Evolutionary conservation across 352 stramenopile genomes (phyloP), one percentile per base, ranked within the genome.

Genomic region (Phytophthora fragariae): DNA sequence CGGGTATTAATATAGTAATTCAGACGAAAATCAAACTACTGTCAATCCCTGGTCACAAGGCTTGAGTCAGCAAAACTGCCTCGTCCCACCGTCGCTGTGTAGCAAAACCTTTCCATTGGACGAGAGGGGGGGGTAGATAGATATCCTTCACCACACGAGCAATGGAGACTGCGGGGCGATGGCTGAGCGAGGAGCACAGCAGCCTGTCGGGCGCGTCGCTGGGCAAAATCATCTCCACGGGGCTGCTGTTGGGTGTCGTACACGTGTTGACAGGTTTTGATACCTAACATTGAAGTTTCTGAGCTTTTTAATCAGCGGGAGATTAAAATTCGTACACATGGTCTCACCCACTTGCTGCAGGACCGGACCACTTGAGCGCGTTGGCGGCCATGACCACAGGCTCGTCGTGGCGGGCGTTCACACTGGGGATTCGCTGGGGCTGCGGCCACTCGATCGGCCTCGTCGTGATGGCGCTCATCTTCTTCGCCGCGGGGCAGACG

Each of bases 361-460:
- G 85, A 0, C 93, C 93, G 0, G 93, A 98, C 71, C 95, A 98
- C 70, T 80, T 98, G 31, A 93, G 85, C 58, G 93, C 93, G 35
- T 73, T 98, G 15, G 92, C 92, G 11, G 97, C 93, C 44, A 88
- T 98, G 65, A 92, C 84, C 24, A 88, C 89, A 7, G 88, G 79
- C 44, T 92, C 83, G 4, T 96, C 86, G n/a, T 94, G 81, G 74
- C 77, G 79, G 24, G 86, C 91, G 1, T 98, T 98, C 70, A 75
- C 81, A 15, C 81, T 98, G 3, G 93, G 93, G 12, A 79, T 98
- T 19, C 89, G 90, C 78, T 98, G 93, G 93, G 95, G 95, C 17
- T 85, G 93, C 35, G 93, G 95, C 33, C 94, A 98, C 77, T 95
- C 83, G 15, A 89, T 94, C 24, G 95, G 95, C 1, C 80, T 98